Evolutionary conservation across 495 filamentous ascomycete species (phyloP).

Genomic region (Saxophila tyrrhenica): DNA sequence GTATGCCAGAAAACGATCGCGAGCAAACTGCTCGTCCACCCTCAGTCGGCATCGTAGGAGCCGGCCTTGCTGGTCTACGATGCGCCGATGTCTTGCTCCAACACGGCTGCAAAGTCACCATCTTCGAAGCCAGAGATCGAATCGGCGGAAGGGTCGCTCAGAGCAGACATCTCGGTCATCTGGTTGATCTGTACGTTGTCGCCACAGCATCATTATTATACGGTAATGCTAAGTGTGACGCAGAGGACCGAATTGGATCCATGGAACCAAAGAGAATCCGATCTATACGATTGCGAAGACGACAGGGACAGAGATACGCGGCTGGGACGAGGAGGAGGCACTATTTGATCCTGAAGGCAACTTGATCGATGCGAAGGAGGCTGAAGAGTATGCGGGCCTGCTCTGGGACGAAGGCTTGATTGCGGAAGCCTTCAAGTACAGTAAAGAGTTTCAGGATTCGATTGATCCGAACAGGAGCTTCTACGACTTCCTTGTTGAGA

Average conservation of each 20-base stretch:
- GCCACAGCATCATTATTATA: not conserved
- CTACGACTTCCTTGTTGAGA: constrained; percentile 61
- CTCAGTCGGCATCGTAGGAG: constrained; percentile 64
- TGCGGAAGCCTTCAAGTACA: constrained; percentile 65
- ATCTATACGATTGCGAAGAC: constrained; percentile 65
- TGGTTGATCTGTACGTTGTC: constrained; percentile 39
- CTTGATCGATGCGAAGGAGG: constrained; percentile 40
- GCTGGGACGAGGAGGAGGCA: constrained; percentile 45
- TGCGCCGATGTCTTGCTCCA: constrained; percentile 74
- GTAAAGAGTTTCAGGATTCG: constrained; percentile 49
- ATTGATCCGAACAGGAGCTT: constrained; percentile 61
- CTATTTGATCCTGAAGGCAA: constrained; percentile 56
- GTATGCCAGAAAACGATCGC: too few species aligned
- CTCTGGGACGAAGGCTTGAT: constrained; percentile 66
- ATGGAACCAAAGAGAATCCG: constrained; percentile 76
- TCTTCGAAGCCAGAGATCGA: constrained; percentile 74
- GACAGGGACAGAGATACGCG: constrained; percentile 49
- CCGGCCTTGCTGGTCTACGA: constrained; percentile 75
- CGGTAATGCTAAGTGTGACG: not conserved
- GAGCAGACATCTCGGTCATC: constrained; percentile 28
- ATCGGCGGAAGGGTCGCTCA: constrained; percentile 65
- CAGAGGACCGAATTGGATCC: constrained; percentile 91
- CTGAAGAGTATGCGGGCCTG: constrained; percentile 43
- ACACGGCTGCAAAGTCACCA: constrained; percentile 68
- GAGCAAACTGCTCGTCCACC: too few species aligned